These are phyloP conservation scores for barrel medic (Medicago truncatula) DNA, from an alignment of 306 rosid species.

Conservation along the genomic window MtrunA17r5.0-ANR NC_053044.1:56836001-56836500, in stretches of 20 bases:
- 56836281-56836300: slow-evolving; percentile 88
- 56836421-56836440: slow-evolving; percentile 20
- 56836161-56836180: slow-evolving; percentile 89
- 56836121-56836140: slow-evolving; percentile 74
- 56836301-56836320: slow-evolving; percentile 95
- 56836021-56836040: no score
- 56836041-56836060: no score
- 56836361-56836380: slow-evolving; percentile 87
- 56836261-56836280: slow-evolving; percentile 37
- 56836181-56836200: slow-evolving; percentile 56
- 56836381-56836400: slow-evolving; percentile 34
- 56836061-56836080: no score
- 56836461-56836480: slow-evolving; percentile 24
- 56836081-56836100: no score
- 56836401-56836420: slow-evolving; percentile 1
- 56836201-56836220: neutral
- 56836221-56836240: neutral
- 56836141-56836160: slow-evolving; percentile 60
- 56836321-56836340: slow-evolving; percentile 78
- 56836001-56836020: no score
- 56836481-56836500: slow-evolving; percentile 33
- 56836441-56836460: slow-evolving; percentile 29
- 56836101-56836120: no score
- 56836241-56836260: slow-evolving; percentile 27
- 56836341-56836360: slow-evolving; percentile 73